Conservation (phyloP, 345 rosid genomes). For the Hevea brasiliensis region DNA sequence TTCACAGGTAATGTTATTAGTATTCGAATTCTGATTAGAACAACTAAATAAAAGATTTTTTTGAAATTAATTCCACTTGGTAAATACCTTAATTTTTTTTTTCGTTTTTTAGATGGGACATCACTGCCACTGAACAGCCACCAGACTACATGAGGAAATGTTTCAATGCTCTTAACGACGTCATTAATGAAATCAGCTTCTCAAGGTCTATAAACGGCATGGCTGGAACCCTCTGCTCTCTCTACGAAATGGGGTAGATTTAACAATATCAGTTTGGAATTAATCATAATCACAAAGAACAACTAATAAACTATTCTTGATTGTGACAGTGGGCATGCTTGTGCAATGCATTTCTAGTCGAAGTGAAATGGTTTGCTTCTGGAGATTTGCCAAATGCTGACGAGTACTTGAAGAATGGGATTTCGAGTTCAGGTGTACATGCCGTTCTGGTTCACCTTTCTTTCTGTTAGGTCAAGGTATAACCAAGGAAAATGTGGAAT, state of each 20-base stretch:
- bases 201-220: too few species aligned
- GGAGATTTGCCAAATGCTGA: conserved; percentile 33
- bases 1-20: conserved; percentile 31
- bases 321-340: conserved; percentile 48
- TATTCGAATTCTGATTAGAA: background rate
- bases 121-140: conserved; percentile 20
- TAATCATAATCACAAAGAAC: background rate
- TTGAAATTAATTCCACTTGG: too few species aligned
- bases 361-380: conserved; percentile 53
- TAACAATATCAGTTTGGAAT: background rate
- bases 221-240: too few species aligned
- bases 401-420: conserved; percentile 57
- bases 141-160: conserved; percentile 46
- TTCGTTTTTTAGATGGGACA: conserved; percentile 55
- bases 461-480: conserved; percentile 43
- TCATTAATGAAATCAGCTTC: conserved; percentile 45
- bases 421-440: conserved; percentile 51
- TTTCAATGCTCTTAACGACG: conserved; percentile 42
- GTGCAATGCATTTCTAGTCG: conserved; percentile 53
- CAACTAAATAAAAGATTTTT: too few species aligned
- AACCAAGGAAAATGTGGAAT: conserved; percentile 30
- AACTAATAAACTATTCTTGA: too few species aligned
- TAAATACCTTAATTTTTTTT: too few species aligned
- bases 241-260: background rate
- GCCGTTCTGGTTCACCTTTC: conserved; percentile 44